Base-by-base conservation (phyloP, 2,329 filamentous ascomycete genomes). In the Exophiala spinifera region DNA sequence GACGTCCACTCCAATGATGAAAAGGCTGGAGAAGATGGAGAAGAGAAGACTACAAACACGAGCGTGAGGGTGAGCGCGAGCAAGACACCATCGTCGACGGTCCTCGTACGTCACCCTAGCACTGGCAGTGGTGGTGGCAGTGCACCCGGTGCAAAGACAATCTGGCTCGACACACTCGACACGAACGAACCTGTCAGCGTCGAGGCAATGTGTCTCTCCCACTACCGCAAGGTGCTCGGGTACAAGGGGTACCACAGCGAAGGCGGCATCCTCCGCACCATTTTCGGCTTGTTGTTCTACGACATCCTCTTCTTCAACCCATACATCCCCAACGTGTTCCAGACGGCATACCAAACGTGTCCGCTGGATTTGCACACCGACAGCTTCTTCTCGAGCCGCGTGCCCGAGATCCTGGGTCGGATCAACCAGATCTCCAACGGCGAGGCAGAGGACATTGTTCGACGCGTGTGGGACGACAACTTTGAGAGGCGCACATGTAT, bases 181-280 rank as follows among this genome's bases (percentile, higher is more conserved):
- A 79, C 76, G 7, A 79, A 80, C 31, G 83, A 80, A 17, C 87
- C 94, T 70, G 95, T 91, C 69, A 86, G 84, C 49, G 94, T 99
- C 11, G 94, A 99, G 73, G 87, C 83, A 52, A 96, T 99, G 91
- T 96, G 91, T 68, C 78, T 99, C 34, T 91, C 85, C 42, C 83
- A 87, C 74, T 97, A 97, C 70, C 85, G 89, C 28, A 77, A 80
- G 8, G 78, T 87, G 49, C 50, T 64, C 14, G 92, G 91, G 2
- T 97, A 90, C 86, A 96, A 96, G 69, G 94, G 94, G 10, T 96
- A 92, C 66, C 94, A 99, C 71, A 84, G 87, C 15, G 94, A 99
- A 76, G 90, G 91, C 31, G 89, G 91, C 1, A 91, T 97, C 63
- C 75, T 97, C 5, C 85, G 91, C n/a, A 99, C 94, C 0, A 76